Conservation (phyloP, 1,284 basidiomycete genomes). For the Rhodotorula sp. region DNA sequence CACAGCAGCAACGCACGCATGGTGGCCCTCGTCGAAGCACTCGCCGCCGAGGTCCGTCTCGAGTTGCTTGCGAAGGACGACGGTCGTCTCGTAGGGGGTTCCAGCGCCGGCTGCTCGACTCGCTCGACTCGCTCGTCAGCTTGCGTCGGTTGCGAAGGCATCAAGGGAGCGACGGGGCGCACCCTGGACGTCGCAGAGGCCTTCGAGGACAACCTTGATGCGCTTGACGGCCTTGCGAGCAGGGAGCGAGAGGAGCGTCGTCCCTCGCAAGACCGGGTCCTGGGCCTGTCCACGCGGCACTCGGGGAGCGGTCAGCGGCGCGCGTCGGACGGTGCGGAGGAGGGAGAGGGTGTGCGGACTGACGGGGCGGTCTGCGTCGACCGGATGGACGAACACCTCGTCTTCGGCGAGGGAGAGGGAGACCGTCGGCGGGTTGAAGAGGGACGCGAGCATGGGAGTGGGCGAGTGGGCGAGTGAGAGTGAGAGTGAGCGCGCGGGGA, state of each 20-base stretch:
- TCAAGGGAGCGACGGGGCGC: too few relatives aligned
- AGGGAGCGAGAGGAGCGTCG: slow-evolving; percentile 25
- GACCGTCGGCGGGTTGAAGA: slow-evolving; percentile 26
- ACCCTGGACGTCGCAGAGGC: slow-evolving; percentile 27
- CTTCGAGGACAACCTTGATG: slow-evolving; percentile 34
- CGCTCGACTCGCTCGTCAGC: too few relatives aligned
- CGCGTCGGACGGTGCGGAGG: not conserved
- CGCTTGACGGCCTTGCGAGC: slow-evolving; percentile 6
- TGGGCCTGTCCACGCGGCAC: slow-evolving; percentile 2
- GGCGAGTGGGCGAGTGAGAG: not conserved
- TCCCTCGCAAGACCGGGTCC: slow-evolving; percentile 33
- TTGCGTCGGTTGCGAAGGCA: too few relatives aligned
- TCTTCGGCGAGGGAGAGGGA: slow-evolving; percentile 26
- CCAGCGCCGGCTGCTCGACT: slow-evolving; percentile 11
- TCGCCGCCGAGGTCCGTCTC: slow-evolving; percentile 30
- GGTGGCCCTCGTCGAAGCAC: slow-evolving; percentile 24
- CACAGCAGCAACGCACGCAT: slow-evolving; percentile 30
- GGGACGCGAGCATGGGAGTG: slow-evolving; percentile 11
- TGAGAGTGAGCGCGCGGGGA: too few relatives aligned
- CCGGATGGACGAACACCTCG: slow-evolving; percentile 21
- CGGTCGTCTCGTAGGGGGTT: slow-evolving; percentile 21
- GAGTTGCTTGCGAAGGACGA: slow-evolving; percentile 26
- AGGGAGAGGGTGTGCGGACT: not conserved
- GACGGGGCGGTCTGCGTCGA: slow-evolving; percentile 12
- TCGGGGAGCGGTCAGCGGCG: not conserved